phyloP scores from a whole-genome alignment of 805 yeast genomes.

The Nakazawaea peltata region DNA sequence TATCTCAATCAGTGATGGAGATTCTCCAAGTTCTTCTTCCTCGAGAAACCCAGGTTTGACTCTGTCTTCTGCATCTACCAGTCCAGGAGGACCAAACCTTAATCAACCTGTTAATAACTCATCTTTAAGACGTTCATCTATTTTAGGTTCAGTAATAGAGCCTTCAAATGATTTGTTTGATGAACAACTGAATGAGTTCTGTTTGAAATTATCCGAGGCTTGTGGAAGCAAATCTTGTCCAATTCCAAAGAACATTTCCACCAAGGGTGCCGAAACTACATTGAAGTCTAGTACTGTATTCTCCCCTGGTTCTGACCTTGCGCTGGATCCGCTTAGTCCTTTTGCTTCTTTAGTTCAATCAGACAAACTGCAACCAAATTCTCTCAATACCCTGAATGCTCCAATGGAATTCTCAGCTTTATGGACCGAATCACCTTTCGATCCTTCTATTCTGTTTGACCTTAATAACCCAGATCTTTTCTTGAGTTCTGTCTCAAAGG shows the following conservation, averaged over 20 bases:
- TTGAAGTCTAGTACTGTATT: background rate
- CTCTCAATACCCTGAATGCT: slow-evolving; percentile 17
- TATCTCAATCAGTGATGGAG: slow-evolving; percentile 3
- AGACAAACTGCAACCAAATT: background rate
- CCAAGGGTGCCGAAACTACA: slow-evolving; percentile 1
- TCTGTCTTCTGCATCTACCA: slow-evolving; percentile 25
- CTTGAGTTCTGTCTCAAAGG: slow-evolving; percentile 1
- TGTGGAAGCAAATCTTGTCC: slow-evolving; percentile 76
- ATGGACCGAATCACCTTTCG: slow-evolving; percentile 41
- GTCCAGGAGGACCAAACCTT: slow-evolving; percentile 25
- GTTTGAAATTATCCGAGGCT: slow-evolving; percentile 67
- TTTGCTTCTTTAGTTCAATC: slow-evolving; percentile 1
- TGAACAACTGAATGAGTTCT: slow-evolving; percentile 69
- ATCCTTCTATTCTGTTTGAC: slow-evolving; percentile 43
- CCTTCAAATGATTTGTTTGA: slow-evolving; percentile 30
- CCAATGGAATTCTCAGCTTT: slow-evolving; percentile 40
- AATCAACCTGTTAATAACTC: slow-evolving; percentile 1
- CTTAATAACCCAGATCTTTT: slow-evolving; percentile 8
- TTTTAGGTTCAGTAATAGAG: slow-evolving; percentile 16
- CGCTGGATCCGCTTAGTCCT: slow-evolving; percentile 7
- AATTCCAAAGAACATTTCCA: slow-evolving; percentile 35
- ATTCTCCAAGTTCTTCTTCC: background rate
- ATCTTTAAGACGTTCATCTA: slow-evolving; percentile 13
- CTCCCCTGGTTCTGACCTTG: background rate
- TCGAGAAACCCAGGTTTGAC: slow-evolving; percentile 8